A percentile compares a stretch with the other conserved stretches of the same genome.
Conservation (phyloP, 306 rosid species). For the Cicer yamashitae region DNA sequence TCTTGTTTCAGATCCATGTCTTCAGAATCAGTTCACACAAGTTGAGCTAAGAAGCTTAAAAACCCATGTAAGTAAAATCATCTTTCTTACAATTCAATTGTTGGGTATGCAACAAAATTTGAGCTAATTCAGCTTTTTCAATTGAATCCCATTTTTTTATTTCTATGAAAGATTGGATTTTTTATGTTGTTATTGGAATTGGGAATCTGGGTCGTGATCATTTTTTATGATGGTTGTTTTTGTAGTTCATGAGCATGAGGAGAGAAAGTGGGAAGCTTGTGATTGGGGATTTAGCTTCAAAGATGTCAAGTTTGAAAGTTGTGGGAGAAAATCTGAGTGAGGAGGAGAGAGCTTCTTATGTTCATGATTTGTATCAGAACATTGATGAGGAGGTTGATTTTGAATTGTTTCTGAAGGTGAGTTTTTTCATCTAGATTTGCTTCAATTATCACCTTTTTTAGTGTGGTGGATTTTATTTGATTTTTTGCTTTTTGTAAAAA, state of each 20-base stretch:
- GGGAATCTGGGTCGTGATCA: slow-evolving; percentile 34
- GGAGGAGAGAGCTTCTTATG: slow-evolving; percentile 82
- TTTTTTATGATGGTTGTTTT: slow-evolving; percentile 16
- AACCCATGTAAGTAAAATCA: slow-evolving; percentile 63
- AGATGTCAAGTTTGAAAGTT: slow-evolving; percentile 82
- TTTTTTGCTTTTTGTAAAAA: slow-evolving; percentile 34
- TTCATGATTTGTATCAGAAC: slow-evolving; percentile 69
- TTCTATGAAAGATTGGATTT: slow-evolving; percentile 35
- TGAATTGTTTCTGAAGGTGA: slow-evolving; percentile 87
- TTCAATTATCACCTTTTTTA: slow-evolving; percentile 38
- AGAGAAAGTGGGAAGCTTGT: slow-evolving; percentile 80
- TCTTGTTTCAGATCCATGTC: slow-evolving; percentile 98
- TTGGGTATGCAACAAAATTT: not conserved
- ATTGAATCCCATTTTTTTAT: not conserved
- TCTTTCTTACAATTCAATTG: not conserved
- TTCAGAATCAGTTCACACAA: slow-evolving; percentile 97
- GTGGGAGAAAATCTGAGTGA: slow-evolving; percentile 91
- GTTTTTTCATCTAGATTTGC: slow-evolving; percentile 41
- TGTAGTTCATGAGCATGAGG: slow-evolving; percentile 85
- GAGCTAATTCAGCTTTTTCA: no score
- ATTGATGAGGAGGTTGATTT: slow-evolving; percentile 84
- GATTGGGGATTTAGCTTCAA: slow-evolving; percentile 80
- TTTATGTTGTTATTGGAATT: slow-evolving; percentile 22
- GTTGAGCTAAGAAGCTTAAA: slow-evolving; percentile 91
- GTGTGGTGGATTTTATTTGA: not conserved